These are phyloP conservation scores for Trametes coccinea DNA, from an alignment of 768 basidiomycete species.

Conservation along the genomic window DNA sequence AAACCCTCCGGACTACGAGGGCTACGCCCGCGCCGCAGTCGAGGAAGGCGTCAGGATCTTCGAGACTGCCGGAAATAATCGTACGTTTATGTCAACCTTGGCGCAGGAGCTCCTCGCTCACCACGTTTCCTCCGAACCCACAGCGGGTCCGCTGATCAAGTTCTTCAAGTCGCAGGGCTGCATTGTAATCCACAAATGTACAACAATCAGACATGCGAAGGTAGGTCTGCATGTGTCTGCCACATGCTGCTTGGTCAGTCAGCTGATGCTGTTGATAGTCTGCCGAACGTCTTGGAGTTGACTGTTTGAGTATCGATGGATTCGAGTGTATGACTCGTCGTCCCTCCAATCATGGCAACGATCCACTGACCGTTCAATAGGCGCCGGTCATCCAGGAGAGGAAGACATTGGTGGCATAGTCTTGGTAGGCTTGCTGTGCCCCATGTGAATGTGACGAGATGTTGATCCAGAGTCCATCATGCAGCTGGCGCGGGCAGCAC, in stretches of 20 bases:
- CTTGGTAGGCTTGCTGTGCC: slow-evolving; percentile 47
- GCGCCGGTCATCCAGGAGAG: slow-evolving; percentile 93
- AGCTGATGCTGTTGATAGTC: slow-evolving; percentile 35
- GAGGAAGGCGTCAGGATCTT: slow-evolving; percentile 88
- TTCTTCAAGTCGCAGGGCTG: slow-evolving; percentile 80
- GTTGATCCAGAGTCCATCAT: neutral
- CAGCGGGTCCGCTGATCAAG: slow-evolving; percentile 76
- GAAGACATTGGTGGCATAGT: slow-evolving; percentile 90
- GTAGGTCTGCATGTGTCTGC: slow-evolving; percentile 33
- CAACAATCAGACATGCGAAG: slow-evolving; percentile 83
- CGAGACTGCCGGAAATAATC: slow-evolving; percentile 92
- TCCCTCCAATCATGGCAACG: neutral
- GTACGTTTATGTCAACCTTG: slow-evolving; percentile 43
- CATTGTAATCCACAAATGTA: slow-evolving; percentile 89
- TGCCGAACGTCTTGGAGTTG: slow-evolving; percentile 79
- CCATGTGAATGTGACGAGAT: slow-evolving; percentile 7
- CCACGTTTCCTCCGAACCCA: neutral
- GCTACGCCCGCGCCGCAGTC: slow-evolving; percentile 77
- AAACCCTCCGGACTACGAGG: slow-evolving; percentile 87
- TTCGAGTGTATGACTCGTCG: slow-evolving; percentile 68
- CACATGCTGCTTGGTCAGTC: neutral
- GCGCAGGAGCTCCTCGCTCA: neutral
- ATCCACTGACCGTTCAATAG: slow-evolving; percentile 38
- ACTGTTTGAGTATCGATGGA: slow-evolving; percentile 86
- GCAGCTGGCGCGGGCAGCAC: slow-evolving; percentile 83